Percentiles rank a stretch among this genome's conserved stretches.
Conservation (phyloP, 192 early-diverging fungal genomes). For the Podochytrium sp. region DNA sequence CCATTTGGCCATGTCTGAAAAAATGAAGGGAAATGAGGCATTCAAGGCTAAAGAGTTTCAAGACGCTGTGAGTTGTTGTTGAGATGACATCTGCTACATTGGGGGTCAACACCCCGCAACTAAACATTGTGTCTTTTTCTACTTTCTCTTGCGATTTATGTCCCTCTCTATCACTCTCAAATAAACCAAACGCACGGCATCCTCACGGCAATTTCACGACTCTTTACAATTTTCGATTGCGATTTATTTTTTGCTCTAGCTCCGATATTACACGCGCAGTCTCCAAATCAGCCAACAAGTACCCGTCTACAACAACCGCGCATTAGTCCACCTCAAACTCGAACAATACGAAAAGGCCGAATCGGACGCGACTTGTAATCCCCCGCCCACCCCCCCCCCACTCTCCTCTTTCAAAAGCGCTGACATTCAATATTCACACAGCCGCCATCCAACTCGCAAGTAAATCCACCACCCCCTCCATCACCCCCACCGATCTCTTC, state of each 20-base stretch:
- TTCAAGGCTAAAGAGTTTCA: conserved; percentile 34
- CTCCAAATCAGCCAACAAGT: conserved; percentile 10
- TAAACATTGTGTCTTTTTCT: not conserved
- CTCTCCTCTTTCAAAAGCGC: too few species aligned
- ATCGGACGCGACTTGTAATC: conserved; percentile 12
- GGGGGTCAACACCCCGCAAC: not conserved
- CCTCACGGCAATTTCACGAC: not conserved
- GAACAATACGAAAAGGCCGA: conserved; percentile 28
- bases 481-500: not conserved
- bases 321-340: conserved; percentile 32
- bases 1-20: conserved; percentile 28
- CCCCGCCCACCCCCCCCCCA: not conserved
- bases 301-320: conserved; percentile 30
- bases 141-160: not conserved
- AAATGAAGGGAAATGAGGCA: conserved; percentile 38
- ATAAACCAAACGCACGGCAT: not conserved
- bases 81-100: too few species aligned
- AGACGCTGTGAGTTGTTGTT: conserved; percentile 27
- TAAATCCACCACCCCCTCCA: not conserved
- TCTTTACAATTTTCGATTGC: not conserved
- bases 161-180: not conserved
- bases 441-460: not conserved
- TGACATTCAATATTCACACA: too few species aligned
- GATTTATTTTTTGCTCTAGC: not conserved
- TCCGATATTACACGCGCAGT: conserved; percentile 31